Conservation (phyloP, 331 rosid species). For the Spiraea crenata region DNA sequence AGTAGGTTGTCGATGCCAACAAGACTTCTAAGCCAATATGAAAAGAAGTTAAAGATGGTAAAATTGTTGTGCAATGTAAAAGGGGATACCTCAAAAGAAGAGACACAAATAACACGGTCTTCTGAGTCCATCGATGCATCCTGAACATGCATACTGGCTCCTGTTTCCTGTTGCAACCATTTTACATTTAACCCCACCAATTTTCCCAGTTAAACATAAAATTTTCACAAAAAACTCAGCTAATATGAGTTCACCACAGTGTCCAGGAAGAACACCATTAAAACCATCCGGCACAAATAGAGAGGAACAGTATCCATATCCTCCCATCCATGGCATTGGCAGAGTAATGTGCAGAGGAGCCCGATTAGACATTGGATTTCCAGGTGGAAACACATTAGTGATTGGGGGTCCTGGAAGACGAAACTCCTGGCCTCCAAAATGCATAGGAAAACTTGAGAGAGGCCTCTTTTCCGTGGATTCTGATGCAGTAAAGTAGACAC, state of each 20-base stretch:
- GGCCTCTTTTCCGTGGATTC: constrained; percentile 40
- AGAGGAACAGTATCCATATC: constrained; percentile 20
- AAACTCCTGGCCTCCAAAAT: constrained; percentile 27
- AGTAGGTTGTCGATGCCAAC: neutral
- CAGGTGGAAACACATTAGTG: constrained; percentile 22
- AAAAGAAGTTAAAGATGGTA: neutral
- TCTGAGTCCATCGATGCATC: constrained; percentile 27
- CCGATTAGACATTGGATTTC: constrained; percentile 24
- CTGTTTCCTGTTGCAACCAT: constrained; percentile 38
- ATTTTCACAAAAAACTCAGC: constrained; percentile 38
- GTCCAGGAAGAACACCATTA: constrained; percentile 25
- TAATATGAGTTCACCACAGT: constrained; percentile 23
- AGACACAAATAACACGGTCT: constrained; percentile 36
- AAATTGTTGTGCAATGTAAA: neutral
- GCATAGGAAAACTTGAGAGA: constrained; percentile 19
- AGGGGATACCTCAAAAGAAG: constrained; percentile 36
- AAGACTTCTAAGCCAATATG: constrained; percentile 9
- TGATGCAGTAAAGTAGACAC: constrained; percentile 35
- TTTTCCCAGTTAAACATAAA: constrained; percentile 36
- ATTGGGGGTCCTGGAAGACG: constrained; percentile 24
- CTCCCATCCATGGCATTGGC: constrained; percentile 27
- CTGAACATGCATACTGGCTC: constrained; percentile 36
- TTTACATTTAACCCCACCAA: constrained; percentile 44
- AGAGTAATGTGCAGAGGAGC: constrained; percentile 17
- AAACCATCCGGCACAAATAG: constrained; percentile 18